Evolutionary conservation across 2,329 filamentous ascomycete genomes (phyloP), one percentile per base, ranked within the genome.

Genomic region (Dothideomycetes sp.): DNA sequence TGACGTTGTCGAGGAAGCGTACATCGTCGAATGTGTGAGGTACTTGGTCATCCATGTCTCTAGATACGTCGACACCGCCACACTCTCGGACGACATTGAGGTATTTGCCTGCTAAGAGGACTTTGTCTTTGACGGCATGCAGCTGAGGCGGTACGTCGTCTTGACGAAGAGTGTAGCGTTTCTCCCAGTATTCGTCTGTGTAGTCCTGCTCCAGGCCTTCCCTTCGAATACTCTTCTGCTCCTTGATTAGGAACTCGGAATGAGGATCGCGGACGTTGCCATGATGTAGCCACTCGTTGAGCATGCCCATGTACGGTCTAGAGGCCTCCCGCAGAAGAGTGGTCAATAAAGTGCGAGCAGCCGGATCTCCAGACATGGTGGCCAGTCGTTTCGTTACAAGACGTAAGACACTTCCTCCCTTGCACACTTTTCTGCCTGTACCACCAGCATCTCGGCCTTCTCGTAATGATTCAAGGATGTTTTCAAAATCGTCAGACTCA

Each of bases 171-270:
- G 91, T 96, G 58, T 98, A 98, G 48, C 91, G 76, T 56, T 94
- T 86, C 60, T 98, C 91, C 91, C 91, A 98, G 61, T 98, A 98
- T 56, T 98, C 91, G 59, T 98, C 91, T 0, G 89, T 98, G 55
- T 96, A 98, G 60, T 98, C 91, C 57, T 94, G 82, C 56, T 96
- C 87, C 3, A 98, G 68, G 45, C 84, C 76, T 59, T 96, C 91
- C 28, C 91, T 77, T 44, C 82, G 82, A 52, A 98, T 95, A 55
- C 88, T 94, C 62, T 89, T 93, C 53, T 94, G 86, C 60, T 96
- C 91, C 56, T 93, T 93, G 56, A 98, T 80, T 39, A 98, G 66
- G 51, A 98, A 98, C 60, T 98, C 91, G 1, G 80, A 76, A 59
- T 96, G 89, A 0, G 88, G 86, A 58, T 98, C 91, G 54, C 83